phyloP scores from a whole-genome alignment of 768 basidiomycete genomes.

The Coprinellus micaceus region DNA sequence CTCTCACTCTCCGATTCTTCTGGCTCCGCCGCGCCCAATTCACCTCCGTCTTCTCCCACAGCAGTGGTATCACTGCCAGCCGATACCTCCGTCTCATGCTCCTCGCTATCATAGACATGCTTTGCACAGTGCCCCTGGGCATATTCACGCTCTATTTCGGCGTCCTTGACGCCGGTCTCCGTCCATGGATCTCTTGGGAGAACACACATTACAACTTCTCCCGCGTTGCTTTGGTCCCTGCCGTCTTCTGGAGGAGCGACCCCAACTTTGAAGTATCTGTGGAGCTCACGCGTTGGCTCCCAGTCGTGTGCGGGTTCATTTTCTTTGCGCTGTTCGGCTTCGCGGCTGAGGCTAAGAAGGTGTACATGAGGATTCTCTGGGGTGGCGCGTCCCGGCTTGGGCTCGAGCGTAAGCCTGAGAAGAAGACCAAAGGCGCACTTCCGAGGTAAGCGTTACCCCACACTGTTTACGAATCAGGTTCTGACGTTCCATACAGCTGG shows the following conservation, averaged over 20 bases:
- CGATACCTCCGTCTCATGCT: constrained; percentile 59
- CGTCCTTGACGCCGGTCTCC: constrained; percentile 24
- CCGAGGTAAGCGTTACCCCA: background rate
- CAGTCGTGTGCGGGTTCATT: constrained; percentile 29
- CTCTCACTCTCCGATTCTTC: constrained; percentile 39
- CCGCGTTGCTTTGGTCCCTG: constrained; percentile 40
- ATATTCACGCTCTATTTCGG: constrained; percentile 39
- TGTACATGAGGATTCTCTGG: constrained; percentile 31
- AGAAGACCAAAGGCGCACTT: background rate
- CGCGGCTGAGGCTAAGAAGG: constrained; percentile 42
- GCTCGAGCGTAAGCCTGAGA: background rate
- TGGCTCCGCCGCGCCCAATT: constrained; percentile 39
- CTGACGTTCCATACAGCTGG: background rate
- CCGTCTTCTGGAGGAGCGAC: constrained; percentile 38
- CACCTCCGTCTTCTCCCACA: constrained; percentile 36
- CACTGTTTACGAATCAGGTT: background rate
- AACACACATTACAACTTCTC: constrained; percentile 48
- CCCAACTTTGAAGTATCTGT: background rate
- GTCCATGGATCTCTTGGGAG: constrained; percentile 50
- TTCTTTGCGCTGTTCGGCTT: constrained; percentile 59
- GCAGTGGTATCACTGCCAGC: constrained; percentile 40
- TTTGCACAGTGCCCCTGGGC: constrained; percentile 45
- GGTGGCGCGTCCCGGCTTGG: constrained; percentile 22
- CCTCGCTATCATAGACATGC: constrained; percentile 44
- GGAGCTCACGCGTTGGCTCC: constrained; percentile 6